Conservation (phyloP, 2,329 filamentous ascomycete genomes). For the Pseudogymnoascus sp. region DNA sequence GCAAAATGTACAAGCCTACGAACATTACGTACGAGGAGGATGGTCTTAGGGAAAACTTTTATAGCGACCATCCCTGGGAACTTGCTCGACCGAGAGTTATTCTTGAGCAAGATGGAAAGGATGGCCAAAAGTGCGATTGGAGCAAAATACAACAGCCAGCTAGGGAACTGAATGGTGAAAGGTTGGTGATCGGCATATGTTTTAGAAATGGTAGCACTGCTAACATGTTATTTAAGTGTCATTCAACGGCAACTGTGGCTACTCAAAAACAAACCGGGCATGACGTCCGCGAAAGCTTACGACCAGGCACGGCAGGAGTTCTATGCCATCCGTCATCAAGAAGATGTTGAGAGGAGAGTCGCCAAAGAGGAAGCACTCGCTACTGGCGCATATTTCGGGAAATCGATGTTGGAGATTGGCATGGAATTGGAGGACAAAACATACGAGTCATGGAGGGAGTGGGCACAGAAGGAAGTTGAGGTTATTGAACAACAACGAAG, state of each 20-base stretch:
- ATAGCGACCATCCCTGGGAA: conserved; percentile 94
- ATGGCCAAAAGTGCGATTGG: conserved; percentile 71
- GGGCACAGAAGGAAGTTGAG: conserved; percentile 50
- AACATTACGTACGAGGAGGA: conserved; percentile 77
- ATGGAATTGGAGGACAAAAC: conserved; percentile 72
- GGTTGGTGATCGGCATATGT: conserved; percentile 40
- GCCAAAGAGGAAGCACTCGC: conserved; percentile 79
- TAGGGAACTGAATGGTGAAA: conserved; percentile 73
- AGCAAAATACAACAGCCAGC: conserved; percentile 64
- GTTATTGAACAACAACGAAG: conserved; percentile 34
- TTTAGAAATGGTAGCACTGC: neutral
- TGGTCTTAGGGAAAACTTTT: conserved; percentile 69
- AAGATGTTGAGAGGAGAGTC: conserved; percentile 75
- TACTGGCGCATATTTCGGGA: conserved; percentile 83
- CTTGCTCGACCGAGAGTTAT: conserved; percentile 79
- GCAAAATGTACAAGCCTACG: conserved; percentile 72
- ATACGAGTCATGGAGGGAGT: conserved; percentile 78
- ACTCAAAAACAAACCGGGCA: conserved; percentile 52
- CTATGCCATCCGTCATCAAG: conserved; percentile 70
- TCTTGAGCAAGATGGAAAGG: conserved; percentile 77
- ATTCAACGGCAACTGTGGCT: conserved; percentile 86
- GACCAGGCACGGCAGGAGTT: conserved; percentile 83
- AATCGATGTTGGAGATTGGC: conserved; percentile 62
- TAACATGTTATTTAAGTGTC: conserved; percentile 49
- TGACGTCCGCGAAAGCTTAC: conserved; percentile 64